Base-by-base conservation (phyloP, 2,329 filamentous ascomycete species). In the Pseudocercospora pini-densiflorae region DNA sequence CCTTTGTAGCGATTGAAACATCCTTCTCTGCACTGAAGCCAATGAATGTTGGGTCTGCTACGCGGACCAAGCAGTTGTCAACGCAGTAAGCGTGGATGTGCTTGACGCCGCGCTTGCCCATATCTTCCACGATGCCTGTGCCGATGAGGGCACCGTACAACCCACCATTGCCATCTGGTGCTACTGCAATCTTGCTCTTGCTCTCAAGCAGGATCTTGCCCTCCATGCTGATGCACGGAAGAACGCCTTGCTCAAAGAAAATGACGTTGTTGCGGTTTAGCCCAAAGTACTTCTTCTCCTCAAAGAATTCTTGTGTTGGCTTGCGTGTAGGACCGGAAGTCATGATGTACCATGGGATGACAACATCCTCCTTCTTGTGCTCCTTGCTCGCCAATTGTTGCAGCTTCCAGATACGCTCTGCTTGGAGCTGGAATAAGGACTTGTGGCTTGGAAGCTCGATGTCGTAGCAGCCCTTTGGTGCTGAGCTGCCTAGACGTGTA, bases 291-390 rank as follows among this genome's bases (percentile, higher is more conserved):
- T 88, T 87, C 84, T 98, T 86, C 80, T 97, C 86, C 78, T 91
- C 83, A 81, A 99, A 98, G 84, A 95, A 99, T 68, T 91, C 85
- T 84, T 97, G 92, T n/a, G 95, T 99, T 47, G 94, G 92, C 68
- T 88, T 89, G 72, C 94, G 88, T 7, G 95, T 99, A 54, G 95
- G 95, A 4, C 95, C 95, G 76, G 93, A 97, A 75, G 95, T 99
- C 95, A 99, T 99, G 80, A 99, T 93, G 82, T 99, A 99, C 95
- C 95, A 99, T 12, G 95, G 95, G 49, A 98, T 89, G 33, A 90
- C 84, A 51, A 88, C 88, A 58, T 83, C 83, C 67, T 82, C 83
- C 71, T 86, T 85, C 65, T 86, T 86, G 62, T 87, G 84, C 77
- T 90, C 88, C 79, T 91, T 89, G 73, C 89, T 86, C 51, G 94